These are phyloP conservation scores for Apophysomyces ossiformis DNA, from an alignment of 371 early-diverging fungal species.

Conservation along the genomic window DNA sequence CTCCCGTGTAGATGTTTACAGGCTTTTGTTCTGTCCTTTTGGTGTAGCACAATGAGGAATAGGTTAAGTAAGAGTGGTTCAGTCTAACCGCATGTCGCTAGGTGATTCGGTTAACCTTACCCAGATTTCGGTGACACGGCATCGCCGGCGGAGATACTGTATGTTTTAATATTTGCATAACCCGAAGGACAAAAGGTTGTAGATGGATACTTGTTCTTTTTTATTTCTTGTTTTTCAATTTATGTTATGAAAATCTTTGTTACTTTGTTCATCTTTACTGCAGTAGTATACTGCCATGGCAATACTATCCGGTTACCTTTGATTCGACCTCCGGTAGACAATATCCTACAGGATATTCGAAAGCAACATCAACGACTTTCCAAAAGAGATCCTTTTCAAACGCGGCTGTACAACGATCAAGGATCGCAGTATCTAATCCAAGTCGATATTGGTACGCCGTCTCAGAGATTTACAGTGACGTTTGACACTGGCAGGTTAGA, in stretches of 20 bases:
- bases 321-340: slow-evolving; percentile 4
- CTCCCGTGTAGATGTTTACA: too few species aligned
- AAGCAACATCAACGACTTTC: slow-evolving; percentile 11
- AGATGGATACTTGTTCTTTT: neutral
- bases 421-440: slow-evolving; percentile 30
- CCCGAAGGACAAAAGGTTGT: slow-evolving; percentile 2
- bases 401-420: slow-evolving; percentile 24
- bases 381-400: slow-evolving; percentile 14
- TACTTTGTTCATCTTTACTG: slow-evolving; percentile 1
- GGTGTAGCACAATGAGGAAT: too few species aligned
- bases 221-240: neutral
- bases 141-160: too few species aligned
- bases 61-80: too few species aligned
- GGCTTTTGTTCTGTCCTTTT: too few species aligned
- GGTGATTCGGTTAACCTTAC: too few species aligned
- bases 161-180: neutral
- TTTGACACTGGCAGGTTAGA: slow-evolving; percentile 34
- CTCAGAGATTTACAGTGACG: slow-evolving; percentile 27
- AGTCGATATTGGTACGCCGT: slow-evolving; percentile 27
- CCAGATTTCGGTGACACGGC: too few species aligned
- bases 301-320: neutral
- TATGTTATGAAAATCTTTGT: slow-evolving; percentile 8
- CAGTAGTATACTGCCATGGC: neutral
- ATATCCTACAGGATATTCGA: neutral
- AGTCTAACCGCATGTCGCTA: too few species aligned